Evolutionary conservation across 2,329 filamentous ascomycete species (phyloP).

Genomic region (Colletotrichum lindemuthianum): DNA sequence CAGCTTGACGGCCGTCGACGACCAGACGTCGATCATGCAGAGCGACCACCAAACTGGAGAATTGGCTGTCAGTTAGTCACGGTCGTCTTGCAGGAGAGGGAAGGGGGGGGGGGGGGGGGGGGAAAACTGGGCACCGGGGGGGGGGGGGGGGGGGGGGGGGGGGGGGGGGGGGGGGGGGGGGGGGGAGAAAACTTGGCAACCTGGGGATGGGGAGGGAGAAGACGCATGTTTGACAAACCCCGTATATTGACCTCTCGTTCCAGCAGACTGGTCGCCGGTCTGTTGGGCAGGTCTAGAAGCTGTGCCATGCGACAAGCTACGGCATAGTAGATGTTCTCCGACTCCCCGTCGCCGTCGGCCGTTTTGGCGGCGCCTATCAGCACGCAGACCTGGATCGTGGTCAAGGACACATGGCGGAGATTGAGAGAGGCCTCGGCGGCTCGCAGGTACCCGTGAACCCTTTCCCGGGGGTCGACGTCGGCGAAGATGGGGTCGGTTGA

Average conservation of each 20-base stretch:
- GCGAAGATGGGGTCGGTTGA: constrained; percentile 38
- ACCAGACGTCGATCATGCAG: constrained; percentile 40
- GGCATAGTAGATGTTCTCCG: constrained; percentile 51
- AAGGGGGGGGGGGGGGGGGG: no score
- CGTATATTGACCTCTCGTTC: constrained; percentile 48
- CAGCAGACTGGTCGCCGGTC: constrained; percentile 40
- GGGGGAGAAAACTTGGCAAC: constrained; percentile 12
- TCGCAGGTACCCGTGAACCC: constrained; percentile 38
- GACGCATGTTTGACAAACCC: constrained; percentile 35
- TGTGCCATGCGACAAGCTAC: constrained; percentile 48
- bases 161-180: no score
- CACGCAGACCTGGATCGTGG: constrained; percentile 51
- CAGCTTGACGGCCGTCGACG: constrained; percentile 39
- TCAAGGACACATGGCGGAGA: constrained; percentile 48
- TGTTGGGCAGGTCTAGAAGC: constrained; percentile 47
- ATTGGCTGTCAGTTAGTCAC: constrained; percentile 14
- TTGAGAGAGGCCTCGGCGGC: constrained; percentile 43
- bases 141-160: no score
- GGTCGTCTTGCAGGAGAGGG: constrained; percentile 25
- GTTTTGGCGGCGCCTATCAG: constrained; percentile 48
- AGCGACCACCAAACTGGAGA: constrained; percentile 39
- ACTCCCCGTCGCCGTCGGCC: constrained; percentile 47
- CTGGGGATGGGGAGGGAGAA: not conserved
- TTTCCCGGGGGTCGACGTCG: constrained; percentile 37
- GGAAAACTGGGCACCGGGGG: no score